phyloP scores from a whole-genome alignment of 1,284 basidiomycete genomes.

The Puccinia horiana region DNA sequence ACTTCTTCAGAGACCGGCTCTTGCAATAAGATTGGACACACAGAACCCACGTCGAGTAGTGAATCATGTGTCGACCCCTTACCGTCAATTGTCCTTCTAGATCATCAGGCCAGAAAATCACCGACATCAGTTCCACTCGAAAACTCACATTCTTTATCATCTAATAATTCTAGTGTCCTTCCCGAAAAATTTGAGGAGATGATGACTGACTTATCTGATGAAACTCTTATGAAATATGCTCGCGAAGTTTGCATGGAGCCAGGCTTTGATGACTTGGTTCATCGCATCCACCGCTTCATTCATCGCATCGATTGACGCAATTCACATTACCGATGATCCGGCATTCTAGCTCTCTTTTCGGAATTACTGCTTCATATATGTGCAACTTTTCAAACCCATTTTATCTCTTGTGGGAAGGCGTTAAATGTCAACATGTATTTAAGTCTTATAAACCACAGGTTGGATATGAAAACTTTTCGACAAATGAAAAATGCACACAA shows the following conservation, averaged over 20 bases:
- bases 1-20: background rate
- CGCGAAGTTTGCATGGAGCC: conserved; percentile 24
- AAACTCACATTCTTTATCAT: background rate
- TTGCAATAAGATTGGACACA: background rate
- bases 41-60: background rate
- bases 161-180: background rate
- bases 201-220: conserved; percentile 23
- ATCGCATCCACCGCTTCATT: background rate
- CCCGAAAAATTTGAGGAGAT: background rate
- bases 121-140: background rate
- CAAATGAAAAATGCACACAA: no score
- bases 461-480: no score
- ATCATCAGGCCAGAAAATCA: background rate
- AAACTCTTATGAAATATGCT: background rate
- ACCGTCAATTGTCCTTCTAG: background rate
- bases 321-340: no score
- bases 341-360: no score
- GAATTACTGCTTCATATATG: no score
- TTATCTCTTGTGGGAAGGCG: no score
- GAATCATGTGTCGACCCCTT: background rate
- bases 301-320: no score
- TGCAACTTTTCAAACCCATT: no score
- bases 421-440: no score
- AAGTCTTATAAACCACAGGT: no score
- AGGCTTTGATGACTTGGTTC: conserved; percentile 6